These are phyloP conservation scores for Penicillium sp. DNA, from an alignment of 2,329 filamentous ascomycete species.

Conservation along the genomic window DNA sequence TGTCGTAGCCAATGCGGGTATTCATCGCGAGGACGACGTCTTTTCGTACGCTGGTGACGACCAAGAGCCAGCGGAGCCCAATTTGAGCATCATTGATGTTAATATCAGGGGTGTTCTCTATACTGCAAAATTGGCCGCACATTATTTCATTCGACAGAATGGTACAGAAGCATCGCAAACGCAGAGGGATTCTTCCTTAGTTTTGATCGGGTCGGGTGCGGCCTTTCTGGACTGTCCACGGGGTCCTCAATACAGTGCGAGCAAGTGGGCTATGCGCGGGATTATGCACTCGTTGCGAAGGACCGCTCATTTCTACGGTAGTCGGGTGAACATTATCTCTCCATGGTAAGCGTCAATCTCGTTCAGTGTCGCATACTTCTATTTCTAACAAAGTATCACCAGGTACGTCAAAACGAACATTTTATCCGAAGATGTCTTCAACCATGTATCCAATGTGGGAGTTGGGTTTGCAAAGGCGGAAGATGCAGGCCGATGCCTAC, in stretches of 20 bases:
- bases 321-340: background rate
- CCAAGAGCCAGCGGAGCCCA: constrained; percentile 8
- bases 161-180: background rate
- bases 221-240: background rate
- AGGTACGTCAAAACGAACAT: background rate
- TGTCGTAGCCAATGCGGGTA: constrained; percentile 37
- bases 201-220: background rate
- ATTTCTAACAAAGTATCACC: background rate
- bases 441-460: background rate
- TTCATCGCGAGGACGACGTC: constrained; percentile 30
- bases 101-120: background rate
- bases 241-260: background rate
- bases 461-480: background rate
- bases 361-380: background rate
- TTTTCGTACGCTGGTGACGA: constrained; percentile 23
- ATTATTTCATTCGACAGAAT: background rate
- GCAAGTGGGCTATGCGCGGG: background rate
- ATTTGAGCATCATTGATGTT: background rate
- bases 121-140: background rate
- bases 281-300: background rate
- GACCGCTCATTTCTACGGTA: background rate
- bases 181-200: background rate
- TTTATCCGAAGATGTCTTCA: background rate
- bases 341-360: background rate
- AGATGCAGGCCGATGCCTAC: background rate